Base-by-base conservation (phyloP, 1,284 basidiomycete genomes). In the Athelia psychrophila region DNA sequence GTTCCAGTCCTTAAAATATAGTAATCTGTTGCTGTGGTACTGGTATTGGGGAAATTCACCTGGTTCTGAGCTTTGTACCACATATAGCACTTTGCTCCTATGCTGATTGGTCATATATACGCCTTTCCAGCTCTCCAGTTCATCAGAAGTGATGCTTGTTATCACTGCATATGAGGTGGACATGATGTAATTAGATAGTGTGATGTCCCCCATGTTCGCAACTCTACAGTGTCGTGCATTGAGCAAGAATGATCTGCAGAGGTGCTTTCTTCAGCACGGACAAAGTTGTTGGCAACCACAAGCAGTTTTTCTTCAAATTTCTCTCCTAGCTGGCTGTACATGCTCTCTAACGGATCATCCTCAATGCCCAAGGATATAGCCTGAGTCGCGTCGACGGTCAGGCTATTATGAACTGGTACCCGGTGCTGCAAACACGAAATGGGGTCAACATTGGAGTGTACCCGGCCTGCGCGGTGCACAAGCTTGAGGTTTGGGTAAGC, bases 401-500 rank as follows among this genome's bases (percentile, higher is more conserved):
- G 44, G 16, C 22, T n/a, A 18, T n/a, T 9, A n/a, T 46, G 44
- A 4, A 27, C 8, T n/a, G 60, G 52, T 36, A 51, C 42, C 33
- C 32, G 36, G 24, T 52, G 51, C 20, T 24, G 51, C 9, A 64
- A 44, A 15, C 62, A 48, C 8, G 62, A 62, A 3, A 64, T 30
- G 2, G 65, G 66, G 52, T 68, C 66, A 5, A 68, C 64, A 45
- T 70, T 70, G 3, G 63, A 66, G 42, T 70, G 67, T 2, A 61
- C 56, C 15, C 56, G 45, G 2, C 67, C 66, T 1, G 64, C 54
- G 3, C 63, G 48, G 40, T 70, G 65, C 55, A 36, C 19, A 70
- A 69, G 68, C 1, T 56, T 40, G 19, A 70, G 51, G 4, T 52
- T 47, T 0, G 62, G 67, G 50, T 61, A 71, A 0, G 67, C 65